Percentiles rank a stretch among this genome's conserved stretches.
Evolutionary conservation across 2,329 filamentous ascomycete species (phyloP).

Genomic region (Pseudogymnoascus sp.): DNA sequence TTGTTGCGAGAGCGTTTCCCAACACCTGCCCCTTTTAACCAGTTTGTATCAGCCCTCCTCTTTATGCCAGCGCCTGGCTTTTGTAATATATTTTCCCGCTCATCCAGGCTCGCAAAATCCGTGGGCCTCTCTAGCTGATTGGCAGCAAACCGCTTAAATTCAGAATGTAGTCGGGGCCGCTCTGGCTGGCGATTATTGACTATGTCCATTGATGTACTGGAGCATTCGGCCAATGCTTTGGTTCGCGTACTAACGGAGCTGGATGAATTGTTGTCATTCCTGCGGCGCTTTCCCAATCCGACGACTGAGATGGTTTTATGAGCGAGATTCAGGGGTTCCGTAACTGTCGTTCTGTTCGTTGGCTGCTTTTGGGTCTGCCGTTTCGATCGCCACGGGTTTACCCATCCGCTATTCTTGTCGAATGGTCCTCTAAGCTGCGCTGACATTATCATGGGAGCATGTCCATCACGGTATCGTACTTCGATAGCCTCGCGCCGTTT

Average conservation of each 20-base stretch:
- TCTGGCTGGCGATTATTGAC: not conserved
- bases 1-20: conserved; percentile 26
- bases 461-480: conserved; percentile 47
- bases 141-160: not conserved
- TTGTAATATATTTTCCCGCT: not conserved
- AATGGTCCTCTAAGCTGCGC: conserved; percentile 56
- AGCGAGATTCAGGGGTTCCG: not conserved
- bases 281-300: not conserved
- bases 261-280: not conserved
- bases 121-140: not conserved
- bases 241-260: not conserved
- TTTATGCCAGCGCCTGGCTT: not conserved
- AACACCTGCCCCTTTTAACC: conserved; percentile 25
- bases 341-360: not conserved
- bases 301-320: not conserved
- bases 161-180: not conserved
- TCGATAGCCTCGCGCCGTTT: conserved; percentile 52
- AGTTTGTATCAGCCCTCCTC: conserved; percentile 17
- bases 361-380: conserved; percentile 1
- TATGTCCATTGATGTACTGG: not conserved
- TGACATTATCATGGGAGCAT: conserved; percentile 48
- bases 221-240: not conserved
- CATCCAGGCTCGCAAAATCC: not conserved
- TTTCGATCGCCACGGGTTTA: conserved; percentile 42
- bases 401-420: conserved; percentile 39